A percentile compares a stretch with the other conserved stretches of the same genome.
phyloP scores from a whole-genome alignment of 352 stramenopile genomes.

The Phytophthora cactorum region DNA sequence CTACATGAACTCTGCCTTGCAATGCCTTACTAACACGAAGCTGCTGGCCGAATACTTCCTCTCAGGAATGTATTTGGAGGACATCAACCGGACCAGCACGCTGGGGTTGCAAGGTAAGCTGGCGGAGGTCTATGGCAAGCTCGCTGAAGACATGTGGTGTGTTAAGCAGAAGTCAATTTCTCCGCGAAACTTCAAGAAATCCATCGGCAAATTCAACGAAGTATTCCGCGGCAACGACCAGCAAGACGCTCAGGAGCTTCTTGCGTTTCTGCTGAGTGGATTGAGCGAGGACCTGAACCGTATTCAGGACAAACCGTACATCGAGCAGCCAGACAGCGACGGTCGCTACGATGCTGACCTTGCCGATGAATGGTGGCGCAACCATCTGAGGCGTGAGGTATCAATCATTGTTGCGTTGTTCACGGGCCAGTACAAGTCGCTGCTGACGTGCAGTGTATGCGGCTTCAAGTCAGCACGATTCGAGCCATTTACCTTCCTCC shows the following conservation, averaged over 20 bases:
- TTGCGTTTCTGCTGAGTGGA: constrained; percentile 96
- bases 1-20: constrained; percentile 95
- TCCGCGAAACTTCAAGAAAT: constrained; percentile 94
- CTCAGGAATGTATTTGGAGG: constrained; percentile 89
- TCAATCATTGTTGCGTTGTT: constrained; percentile 99
- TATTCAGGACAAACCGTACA: constrained; percentile 96
- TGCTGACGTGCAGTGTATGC: constrained; percentile 96
- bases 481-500: constrained; percentile 93
- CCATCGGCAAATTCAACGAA: constrained; percentile 94
- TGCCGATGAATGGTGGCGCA: constrained; percentile 99
- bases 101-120: constrained; percentile 96
- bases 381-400: constrained; percentile 97
- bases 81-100: constrained; percentile 97
- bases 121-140: constrained; percentile 94
- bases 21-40: constrained; percentile 96
- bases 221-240: constrained; percentile 98
- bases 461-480: constrained; percentile 95
- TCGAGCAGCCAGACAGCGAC: constrained; percentile 97
- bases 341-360: constrained; percentile 97
- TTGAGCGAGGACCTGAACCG: constrained; percentile 99
- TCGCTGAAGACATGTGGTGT: constrained; percentile 97
- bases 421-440: constrained; percentile 98
- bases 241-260: constrained; percentile 98
- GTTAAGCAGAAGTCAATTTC: constrained; percentile 94
- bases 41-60: constrained; percentile 97